phyloP scores from a whole-genome alignment of 2,329 filamentous ascomycete species.

The Beauveria brongniartii region DNA sequence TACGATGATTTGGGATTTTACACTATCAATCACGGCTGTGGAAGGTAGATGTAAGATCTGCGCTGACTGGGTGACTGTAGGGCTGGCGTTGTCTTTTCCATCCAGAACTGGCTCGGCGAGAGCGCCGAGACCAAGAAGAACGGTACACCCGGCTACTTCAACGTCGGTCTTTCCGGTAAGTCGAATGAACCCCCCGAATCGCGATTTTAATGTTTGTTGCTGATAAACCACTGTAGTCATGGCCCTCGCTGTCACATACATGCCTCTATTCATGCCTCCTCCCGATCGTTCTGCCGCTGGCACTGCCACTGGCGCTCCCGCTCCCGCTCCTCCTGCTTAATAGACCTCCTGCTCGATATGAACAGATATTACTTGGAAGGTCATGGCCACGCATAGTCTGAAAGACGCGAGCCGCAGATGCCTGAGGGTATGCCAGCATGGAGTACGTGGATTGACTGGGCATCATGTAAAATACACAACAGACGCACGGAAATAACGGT shows the following conservation, averaged over 20 bases:
- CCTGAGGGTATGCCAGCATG: neutral
- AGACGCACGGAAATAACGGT: neutral
- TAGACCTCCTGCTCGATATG: neutral
- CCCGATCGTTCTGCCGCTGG: slow-evolving; percentile 14
- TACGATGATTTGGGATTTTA: no score
- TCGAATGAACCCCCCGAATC: slow-evolving; percentile 15
- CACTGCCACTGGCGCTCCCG: neutral
- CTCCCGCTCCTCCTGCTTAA: neutral
- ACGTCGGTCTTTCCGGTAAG: slow-evolving; percentile 71
- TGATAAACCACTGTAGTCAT: slow-evolving; percentile 34
- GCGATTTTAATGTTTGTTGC: neutral
- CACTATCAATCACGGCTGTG: no score
- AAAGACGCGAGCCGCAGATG: neutral
- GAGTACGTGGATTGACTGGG: neutral
- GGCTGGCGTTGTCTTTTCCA: slow-evolving; percentile 64
- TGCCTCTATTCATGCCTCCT: slow-evolving; percentile 43
- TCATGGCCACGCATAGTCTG: neutral
- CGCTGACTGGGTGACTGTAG: slow-evolving; percentile 26
- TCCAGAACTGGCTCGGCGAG: slow-evolving; percentile 73
- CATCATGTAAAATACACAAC: neutral
- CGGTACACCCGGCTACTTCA: slow-evolving; percentile 62
- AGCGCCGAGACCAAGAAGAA: slow-evolving; percentile 58
- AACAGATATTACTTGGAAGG: neutral
- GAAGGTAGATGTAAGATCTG: no score
- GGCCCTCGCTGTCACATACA: slow-evolving; percentile 46